These are phyloP conservation scores for Didymella arachidicola DNA, from an alignment of 2,329 filamentous ascomycete genomes.

Conservation along the genomic window DNA sequence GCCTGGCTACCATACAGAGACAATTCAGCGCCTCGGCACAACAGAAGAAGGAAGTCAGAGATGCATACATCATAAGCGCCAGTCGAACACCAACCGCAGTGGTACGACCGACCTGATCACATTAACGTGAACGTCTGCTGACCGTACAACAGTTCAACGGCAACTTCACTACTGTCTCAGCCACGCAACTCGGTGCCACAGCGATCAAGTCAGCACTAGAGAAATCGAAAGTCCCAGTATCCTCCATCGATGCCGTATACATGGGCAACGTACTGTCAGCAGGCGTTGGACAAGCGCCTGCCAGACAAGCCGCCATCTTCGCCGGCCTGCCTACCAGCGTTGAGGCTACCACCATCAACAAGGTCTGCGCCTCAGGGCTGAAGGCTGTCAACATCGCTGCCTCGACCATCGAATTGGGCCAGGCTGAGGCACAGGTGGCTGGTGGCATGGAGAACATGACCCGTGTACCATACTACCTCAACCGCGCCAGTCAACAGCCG, in stretches of 20 bases:
- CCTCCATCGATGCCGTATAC: constrained; percentile 89
- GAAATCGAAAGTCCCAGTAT: constrained; percentile 82
- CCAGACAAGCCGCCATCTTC: constrained; percentile 88
- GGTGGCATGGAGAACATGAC: constrained; percentile 99
- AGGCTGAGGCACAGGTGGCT: constrained; percentile 86
- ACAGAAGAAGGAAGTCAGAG: constrained; percentile 72
- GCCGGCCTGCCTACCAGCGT: constrained; percentile 82
- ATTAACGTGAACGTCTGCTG: constrained; percentile 1
- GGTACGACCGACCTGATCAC: constrained; percentile 56
- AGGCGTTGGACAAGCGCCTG: constrained; percentile 85
- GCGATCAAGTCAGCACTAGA: constrained; percentile 91
- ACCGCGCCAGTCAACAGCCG: constrained; percentile 80
- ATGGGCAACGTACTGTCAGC: constrained; percentile 95
- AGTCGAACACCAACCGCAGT: constrained; percentile 89
- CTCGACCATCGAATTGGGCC: constrained; percentile 91
- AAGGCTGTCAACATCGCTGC: constrained; percentile 92
- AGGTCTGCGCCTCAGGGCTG: constrained; percentile 94
- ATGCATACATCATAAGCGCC: constrained; percentile 93
- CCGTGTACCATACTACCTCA: constrained; percentile 87
- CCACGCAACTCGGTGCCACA: constrained; percentile 85
- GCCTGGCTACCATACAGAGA: constrained; percentile 48
- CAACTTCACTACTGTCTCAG: constrained; percentile 80
- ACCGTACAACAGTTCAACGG: constrained; percentile 83
- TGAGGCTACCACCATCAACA: constrained; percentile 94
- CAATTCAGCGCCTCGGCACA: constrained; percentile 47